Conservation (phyloP, 257 asterid genomes). For the Rauvolfia tetraphylla region DNA sequence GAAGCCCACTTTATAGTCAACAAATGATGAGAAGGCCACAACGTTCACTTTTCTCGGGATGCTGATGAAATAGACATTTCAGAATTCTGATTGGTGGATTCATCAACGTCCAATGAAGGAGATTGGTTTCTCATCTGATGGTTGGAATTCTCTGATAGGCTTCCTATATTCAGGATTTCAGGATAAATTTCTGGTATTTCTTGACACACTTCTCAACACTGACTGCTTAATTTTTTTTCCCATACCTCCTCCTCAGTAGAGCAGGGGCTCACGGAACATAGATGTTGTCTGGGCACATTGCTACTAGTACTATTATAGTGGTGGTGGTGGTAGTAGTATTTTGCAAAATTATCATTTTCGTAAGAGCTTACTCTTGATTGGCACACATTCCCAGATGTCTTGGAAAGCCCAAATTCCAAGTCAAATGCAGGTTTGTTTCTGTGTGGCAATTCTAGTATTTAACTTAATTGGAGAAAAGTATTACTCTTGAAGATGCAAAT, state of each 20-base stretch:
- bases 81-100: conserved; percentile 10
- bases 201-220: conserved; percentile 32
- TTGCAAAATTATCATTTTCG: neutral
- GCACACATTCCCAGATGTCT: conserved; percentile 14
- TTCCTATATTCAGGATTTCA: conserved; percentile 9
- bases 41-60: conserved; percentile 28
- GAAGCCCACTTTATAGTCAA: conserved; percentile 27
- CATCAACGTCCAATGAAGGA: neutral
- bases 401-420: neutral
- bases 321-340: neutral
- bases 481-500: too few relatives aligned
- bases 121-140: conserved; percentile 3
- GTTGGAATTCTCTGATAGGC: conserved; percentile 5
- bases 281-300: neutral
- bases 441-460: neutral
- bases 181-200: conserved; percentile 23
- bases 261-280: neutral
- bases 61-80: conserved; percentile 30
- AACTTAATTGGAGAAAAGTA: too few relatives aligned
- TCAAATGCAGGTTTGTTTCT: neutral
- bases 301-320: too few relatives aligned
- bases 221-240: neutral
- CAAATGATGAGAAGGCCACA: neutral
- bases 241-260: neutral
- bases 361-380: neutral